Conservation (phyloP, 2,329 filamentous ascomycete genomes). For the Tolypocladium nubicola region DNA sequence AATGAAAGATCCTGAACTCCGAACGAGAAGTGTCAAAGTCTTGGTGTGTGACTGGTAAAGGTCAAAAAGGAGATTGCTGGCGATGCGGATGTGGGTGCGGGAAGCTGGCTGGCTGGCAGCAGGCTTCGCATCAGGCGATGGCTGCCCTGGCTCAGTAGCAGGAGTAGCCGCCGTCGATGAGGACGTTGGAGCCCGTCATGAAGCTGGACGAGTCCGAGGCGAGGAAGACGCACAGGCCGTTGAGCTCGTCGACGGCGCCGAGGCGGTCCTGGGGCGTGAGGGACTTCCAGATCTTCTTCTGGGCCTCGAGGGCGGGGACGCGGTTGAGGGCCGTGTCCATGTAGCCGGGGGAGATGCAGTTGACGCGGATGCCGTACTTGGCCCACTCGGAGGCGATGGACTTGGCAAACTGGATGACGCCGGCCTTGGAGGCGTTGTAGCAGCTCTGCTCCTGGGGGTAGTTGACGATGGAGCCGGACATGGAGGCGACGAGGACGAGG, state of each 20-base stretch:
- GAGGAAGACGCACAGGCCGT: constrained; percentile 67
- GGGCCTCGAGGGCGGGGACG: constrained; percentile 64
- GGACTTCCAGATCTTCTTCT: constrained; percentile 73
- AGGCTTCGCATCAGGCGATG: neutral
- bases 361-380: constrained; percentile 69
- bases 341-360: constrained; percentile 77
- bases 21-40: constrained; percentile 3
- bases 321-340: constrained; percentile 79
- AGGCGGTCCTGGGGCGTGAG: constrained; percentile 65
- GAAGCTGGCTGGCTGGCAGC: neutral
- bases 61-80: neutral
- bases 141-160: constrained; percentile 41
- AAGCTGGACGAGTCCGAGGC: constrained; percentile 62
- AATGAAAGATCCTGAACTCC: constrained; percentile 4
- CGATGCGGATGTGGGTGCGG: neutral
- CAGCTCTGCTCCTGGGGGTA: constrained; percentile 74
- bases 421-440: constrained; percentile 79
- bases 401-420: constrained; percentile 67
- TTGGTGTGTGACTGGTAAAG: neutral
- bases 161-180: constrained; percentile 62
- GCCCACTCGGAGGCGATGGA: constrained; percentile 79
- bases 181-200: constrained; percentile 68
- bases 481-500: constrained; percentile 67
- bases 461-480: constrained; percentile 79
- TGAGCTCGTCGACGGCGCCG: constrained; percentile 64